Evolutionary conservation across 2,329 filamentous ascomycete genomes (phyloP).

Genomic region (Alternaria ventricosa): DNA sequence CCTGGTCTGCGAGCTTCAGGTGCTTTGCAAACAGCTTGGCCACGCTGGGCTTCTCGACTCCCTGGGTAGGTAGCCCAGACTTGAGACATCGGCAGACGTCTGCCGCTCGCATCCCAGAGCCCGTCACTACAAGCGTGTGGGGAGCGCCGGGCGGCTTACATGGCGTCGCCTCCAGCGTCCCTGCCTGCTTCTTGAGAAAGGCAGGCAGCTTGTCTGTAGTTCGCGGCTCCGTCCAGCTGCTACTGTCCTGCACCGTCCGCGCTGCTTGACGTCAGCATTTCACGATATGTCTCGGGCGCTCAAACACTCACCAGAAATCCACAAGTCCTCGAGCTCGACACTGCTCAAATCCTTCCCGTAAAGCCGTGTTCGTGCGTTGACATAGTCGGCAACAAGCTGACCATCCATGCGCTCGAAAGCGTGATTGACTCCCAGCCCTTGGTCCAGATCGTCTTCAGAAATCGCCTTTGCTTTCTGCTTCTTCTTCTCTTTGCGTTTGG

Average conservation of each 20-base stretch:
- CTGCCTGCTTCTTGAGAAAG: slow-evolving; percentile 74
- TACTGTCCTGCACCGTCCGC: slow-evolving; percentile 79
- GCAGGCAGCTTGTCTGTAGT: slow-evolving; percentile 74
- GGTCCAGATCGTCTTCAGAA: slow-evolving; percentile 64
- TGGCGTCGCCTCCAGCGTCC: slow-evolving; percentile 68
- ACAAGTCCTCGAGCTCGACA: slow-evolving; percentile 83
- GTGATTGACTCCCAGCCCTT: slow-evolving; percentile 69
- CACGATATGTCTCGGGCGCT: neutral
- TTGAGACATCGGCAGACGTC: slow-evolving; percentile 84
- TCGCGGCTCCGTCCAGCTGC: slow-evolving; percentile 71
- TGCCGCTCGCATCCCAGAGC: slow-evolving; percentile 83
- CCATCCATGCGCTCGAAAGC: slow-evolving; percentile 84
- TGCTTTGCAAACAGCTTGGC: slow-evolving; percentile 98
- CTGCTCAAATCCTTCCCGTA: slow-evolving; percentile 82
- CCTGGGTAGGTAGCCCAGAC: slow-evolving; percentile 52
- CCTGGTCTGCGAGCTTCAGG: slow-evolving; percentile 90
- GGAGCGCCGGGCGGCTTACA: slow-evolving; percentile 64
- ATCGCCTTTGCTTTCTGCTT: slow-evolving; percentile 65
- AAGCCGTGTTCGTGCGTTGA: slow-evolving; percentile 77
- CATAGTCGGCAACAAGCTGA: slow-evolving; percentile 81
- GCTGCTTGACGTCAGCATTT: slow-evolving; percentile 56
- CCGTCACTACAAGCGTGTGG: slow-evolving; percentile 88
- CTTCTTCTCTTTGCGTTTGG: slow-evolving; percentile 62
- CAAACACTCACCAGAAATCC: slow-evolving; percentile 68
- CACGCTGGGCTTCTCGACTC: slow-evolving; percentile 72